Evolutionary conservation across 768 basidiomycete genomes (phyloP).

Genomic region (Sporobolomyces pararoseus): DNA sequence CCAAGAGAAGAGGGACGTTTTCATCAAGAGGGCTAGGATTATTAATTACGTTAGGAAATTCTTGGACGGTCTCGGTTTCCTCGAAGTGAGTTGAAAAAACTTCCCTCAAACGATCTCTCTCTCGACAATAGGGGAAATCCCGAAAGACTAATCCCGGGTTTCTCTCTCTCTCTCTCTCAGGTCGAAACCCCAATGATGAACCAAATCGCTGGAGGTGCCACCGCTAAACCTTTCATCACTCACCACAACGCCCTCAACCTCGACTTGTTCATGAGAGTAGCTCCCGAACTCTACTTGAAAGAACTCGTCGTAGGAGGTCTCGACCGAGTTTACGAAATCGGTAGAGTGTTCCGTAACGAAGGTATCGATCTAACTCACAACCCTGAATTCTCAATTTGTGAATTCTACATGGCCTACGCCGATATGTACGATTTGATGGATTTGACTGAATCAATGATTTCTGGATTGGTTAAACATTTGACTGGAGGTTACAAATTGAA

Average conservation of each 20-base stretch:
- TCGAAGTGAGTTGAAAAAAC: conserved; percentile 70
- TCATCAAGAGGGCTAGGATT: conserved; percentile 81
- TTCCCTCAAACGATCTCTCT: conserved; percentile 1
- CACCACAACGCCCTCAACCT: conserved; percentile 98
- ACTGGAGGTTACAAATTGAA: conserved; percentile 74
- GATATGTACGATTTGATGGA: conserved; percentile 99
- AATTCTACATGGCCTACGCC: conserved; percentile 99
- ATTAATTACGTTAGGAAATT: conserved; percentile 89
- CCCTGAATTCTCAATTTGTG: conserved; percentile 98
- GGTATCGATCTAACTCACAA: conserved; percentile 99
- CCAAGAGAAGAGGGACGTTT: conserved; percentile 79
- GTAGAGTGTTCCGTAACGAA: conserved; percentile 95
- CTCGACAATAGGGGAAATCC: no score
- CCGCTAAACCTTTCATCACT: conserved; percentile 96
- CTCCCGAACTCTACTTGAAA: conserved; percentile 97
- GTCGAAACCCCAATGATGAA: conserved; percentile 99
- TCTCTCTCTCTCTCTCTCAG: no score
- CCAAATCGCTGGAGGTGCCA: conserved; percentile 92
- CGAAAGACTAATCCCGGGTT: no score
- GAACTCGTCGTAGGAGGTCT: conserved; percentile 93
- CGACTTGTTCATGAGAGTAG: conserved; percentile 93
- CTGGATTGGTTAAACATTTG: conserved; percentile 82
- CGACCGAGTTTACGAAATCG: conserved; percentile 97
- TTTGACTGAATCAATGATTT: conserved; percentile 82
- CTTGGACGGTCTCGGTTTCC: conserved; percentile 85